These are phyloP conservation scores for Tylopilus vinaceipallidus DNA, from an alignment of 768 basidiomycete species.

Conservation along the genomic window DNA sequence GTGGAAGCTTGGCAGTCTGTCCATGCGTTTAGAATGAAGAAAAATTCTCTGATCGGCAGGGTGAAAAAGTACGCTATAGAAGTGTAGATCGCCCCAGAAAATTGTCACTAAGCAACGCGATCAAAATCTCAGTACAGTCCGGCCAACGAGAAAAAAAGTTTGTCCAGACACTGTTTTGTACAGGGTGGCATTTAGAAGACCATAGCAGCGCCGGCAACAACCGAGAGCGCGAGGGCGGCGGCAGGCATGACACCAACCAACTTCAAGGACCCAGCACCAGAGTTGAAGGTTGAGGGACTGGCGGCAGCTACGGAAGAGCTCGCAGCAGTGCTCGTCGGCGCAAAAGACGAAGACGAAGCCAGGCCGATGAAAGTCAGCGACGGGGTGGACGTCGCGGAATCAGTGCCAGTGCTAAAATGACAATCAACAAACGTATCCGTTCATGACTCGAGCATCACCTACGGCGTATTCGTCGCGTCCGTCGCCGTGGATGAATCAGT, in stretches of 20 bases:
- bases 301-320: slow-evolving; percentile 19
- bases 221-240: slow-evolving; percentile 42
- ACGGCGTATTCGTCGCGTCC: slow-evolving; percentile 5
- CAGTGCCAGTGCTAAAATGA: background rate
- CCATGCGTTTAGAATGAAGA: slow-evolving; percentile 13
- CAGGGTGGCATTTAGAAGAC: slow-evolving; percentile 38
- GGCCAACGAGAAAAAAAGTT: background rate
- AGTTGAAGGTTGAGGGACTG: slow-evolving; percentile 20
- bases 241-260: slow-evolving; percentile 31
- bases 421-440: background rate
- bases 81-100: slow-evolving; percentile 13
- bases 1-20: slow-evolving; percentile 8
- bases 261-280: slow-evolving; percentile 35
- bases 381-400: slow-evolving; percentile 3
- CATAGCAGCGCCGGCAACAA: slow-evolving; percentile 46
- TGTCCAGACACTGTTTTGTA: background rate
- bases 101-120: slow-evolving; percentile 11
- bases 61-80: too few species aligned
- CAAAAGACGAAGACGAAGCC: background rate
- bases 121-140: background rate
- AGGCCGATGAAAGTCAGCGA: slow-evolving; percentile 13
- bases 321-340: background rate
- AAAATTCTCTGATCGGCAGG: slow-evolving; percentile 16
- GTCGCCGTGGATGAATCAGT: slow-evolving; percentile 14
- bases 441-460: background rate